These are phyloP conservation scores for Beauveria asiatica DNA, from an alignment of 2,329 filamentous ascomycete species.

Conservation along the genomic window DNA sequence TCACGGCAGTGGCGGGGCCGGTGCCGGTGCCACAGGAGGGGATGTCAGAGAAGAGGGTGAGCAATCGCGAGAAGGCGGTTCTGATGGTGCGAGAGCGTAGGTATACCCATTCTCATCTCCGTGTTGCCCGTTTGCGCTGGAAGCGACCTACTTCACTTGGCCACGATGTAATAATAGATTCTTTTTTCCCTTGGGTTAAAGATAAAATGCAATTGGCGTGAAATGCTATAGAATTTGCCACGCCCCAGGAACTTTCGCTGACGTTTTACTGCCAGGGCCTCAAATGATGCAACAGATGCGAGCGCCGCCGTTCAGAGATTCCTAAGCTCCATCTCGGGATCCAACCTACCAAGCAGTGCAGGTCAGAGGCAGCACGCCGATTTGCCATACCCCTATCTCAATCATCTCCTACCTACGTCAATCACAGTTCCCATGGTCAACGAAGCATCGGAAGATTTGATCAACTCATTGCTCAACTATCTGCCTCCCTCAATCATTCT, in stretches of 20 bases:
- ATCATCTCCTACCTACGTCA: slow-evolving; percentile 72
- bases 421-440: slow-evolving; percentile 73
- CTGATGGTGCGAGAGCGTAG: slow-evolving; percentile 99
- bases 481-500: slow-evolving; percentile 73
- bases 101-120: slow-evolving; percentile 41
- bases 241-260: slow-evolving; percentile 25
- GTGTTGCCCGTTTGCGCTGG: slow-evolving; percentile 10
- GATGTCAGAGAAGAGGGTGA: slow-evolving; percentile 87
- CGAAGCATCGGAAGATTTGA: slow-evolving; percentile 50
- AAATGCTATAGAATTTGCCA: background rate
- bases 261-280: slow-evolving; percentile 43
- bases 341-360: slow-evolving; percentile 30
- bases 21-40: slow-evolving; percentile 78
- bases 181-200: slow-evolving; percentile 1
- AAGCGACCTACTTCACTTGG: slow-evolving; percentile 5
- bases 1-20: slow-evolving; percentile 67
- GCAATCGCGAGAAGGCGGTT: slow-evolving; percentile 81
- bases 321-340: slow-evolving; percentile 68
- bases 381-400: slow-evolving; percentile 71
- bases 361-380: slow-evolving; percentile 31
- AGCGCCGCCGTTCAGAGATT: slow-evolving; percentile 79
- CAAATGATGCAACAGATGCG: slow-evolving; percentile 56
- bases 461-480: slow-evolving; percentile 68
- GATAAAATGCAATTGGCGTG: slow-evolving; percentile 8
- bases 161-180: slow-evolving; percentile 11